Conservation (phyloP, 441 rosid species). For the Bruguiera hainesii region DNA sequence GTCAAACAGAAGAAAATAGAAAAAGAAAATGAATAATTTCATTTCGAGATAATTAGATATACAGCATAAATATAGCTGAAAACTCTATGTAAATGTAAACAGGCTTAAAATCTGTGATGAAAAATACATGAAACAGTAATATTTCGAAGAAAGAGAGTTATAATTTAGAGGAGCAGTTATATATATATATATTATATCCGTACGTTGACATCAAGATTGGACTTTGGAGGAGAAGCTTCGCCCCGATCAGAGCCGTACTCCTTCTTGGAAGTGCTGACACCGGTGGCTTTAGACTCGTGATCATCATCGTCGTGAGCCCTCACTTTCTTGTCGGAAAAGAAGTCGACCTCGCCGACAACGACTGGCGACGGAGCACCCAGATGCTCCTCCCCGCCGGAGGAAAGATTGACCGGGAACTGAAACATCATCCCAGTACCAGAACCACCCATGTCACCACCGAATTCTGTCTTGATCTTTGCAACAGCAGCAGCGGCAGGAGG, state of each 20-base stretch:
- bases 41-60: too few relatives aligned
- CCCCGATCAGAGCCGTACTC: constrained; percentile 29
- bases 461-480: neutral
- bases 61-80: too few relatives aligned
- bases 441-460: neutral
- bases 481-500: constrained; percentile 15
- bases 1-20: neutral
- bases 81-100: too few relatives aligned
- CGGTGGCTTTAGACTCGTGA: constrained; percentile 10
- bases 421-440: constrained; percentile 25
- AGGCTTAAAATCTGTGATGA: too few relatives aligned
- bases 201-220: constrained; percentile 55
- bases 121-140: neutral
- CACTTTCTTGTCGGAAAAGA: constrained; percentile 49
- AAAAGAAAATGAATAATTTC: neutral
- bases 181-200: constrained; percentile 11
- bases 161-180: too few relatives aligned
- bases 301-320: constrained; percentile 10
- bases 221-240: constrained; percentile 15
- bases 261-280: constrained; percentile 42
- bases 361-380: constrained; percentile 19
- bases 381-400: constrained; percentile 17
- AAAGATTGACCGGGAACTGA: constrained; percentile 43
- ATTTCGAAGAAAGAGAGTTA: neutral
- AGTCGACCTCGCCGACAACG: constrained; percentile 60